phyloP scores from a whole-genome alignment of 2,329 filamentous ascomycete genomes.

The Anisogramma anomala region DNA sequence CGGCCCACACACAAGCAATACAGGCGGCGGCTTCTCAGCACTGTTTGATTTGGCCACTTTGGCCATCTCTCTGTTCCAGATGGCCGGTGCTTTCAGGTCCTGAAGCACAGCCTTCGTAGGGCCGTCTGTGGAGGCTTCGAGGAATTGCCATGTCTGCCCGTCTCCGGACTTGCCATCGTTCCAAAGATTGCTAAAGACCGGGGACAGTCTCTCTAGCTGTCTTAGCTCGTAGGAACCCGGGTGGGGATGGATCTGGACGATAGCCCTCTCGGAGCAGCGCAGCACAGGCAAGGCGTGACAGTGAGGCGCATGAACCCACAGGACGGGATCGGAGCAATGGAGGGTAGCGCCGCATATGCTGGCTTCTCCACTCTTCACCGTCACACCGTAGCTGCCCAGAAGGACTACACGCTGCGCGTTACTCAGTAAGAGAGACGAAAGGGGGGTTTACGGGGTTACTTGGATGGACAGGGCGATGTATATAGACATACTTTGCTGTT shows the following conservation, averaged over 20 bases:
- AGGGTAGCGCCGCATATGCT: conserved; percentile 56
- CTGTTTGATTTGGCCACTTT: conserved; percentile 29
- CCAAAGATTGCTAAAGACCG: conserved; percentile 58
- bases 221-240: conserved; percentile 37
- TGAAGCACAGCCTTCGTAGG: conserved; percentile 40
- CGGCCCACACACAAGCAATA: conserved; percentile 53
- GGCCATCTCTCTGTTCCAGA: conserved; percentile 50
- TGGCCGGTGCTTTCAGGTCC: conserved; percentile 43
- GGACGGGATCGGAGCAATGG: conserved; percentile 30
- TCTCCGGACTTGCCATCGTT: conserved; percentile 27
- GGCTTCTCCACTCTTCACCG: conserved; percentile 48
- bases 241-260: conserved; percentile 45
- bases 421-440: too few relatives aligned
- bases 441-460: too few relatives aligned
- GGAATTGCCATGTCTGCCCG: conserved; percentile 9
- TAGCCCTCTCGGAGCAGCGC: conserved; percentile 36
- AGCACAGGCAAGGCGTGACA: conserved; percentile 62
- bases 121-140: conserved; percentile 41
- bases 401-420: conserved; percentile 44
- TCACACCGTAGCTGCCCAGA: conserved; percentile 57
- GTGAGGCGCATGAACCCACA: conserved; percentile 54
- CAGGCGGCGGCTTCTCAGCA: conserved; percentile 24
- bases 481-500: conserved; percentile 41
- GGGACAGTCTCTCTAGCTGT: conserved; percentile 48
- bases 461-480: too few relatives aligned